These are phyloP conservation scores for Candida smagusa DNA, from an alignment of 1,139 yeast species.

Conservation along the genomic window DNA sequence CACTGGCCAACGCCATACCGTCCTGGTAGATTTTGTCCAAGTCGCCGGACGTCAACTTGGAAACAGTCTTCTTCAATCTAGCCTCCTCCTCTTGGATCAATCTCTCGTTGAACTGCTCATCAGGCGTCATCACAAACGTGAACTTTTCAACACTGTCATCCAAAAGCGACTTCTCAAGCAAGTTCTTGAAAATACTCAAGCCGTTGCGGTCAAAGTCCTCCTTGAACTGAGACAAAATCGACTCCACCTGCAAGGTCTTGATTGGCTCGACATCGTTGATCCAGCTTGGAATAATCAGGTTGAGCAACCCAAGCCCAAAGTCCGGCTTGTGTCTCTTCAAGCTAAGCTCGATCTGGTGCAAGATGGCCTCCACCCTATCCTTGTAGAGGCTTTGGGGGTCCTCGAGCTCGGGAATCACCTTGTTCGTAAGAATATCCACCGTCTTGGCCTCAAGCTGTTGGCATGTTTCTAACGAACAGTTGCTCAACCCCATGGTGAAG, in stretches of 20 bases:
- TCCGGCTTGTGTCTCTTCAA: conserved; percentile 88
- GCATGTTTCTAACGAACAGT: conserved; percentile 53
- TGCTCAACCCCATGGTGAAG: conserved; percentile 84
- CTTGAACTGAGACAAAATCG: conserved; percentile 56
- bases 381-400: conserved; percentile 49
- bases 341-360: conserved; percentile 82
- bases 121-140: conserved; percentile 76
- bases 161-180: conserved; percentile 54
- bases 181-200: conserved; percentile 51
- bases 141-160: conserved; percentile 47
- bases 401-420: conserved; percentile 40
- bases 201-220: conserved; percentile 55
- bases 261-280: conserved; percentile 75
- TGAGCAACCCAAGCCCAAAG: conserved; percentile 79
- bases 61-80: conserved; percentile 46
- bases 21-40: conserved; percentile 55
- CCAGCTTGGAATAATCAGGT: conserved; percentile 79
- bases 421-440: conserved; percentile 31
- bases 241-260: conserved; percentile 62
- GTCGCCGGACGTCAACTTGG: conserved; percentile 52
- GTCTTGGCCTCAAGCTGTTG: conserved; percentile 46
- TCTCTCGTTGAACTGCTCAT: conserved; percentile 46
- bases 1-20: conserved; percentile 56
- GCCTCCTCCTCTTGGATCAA: conserved; percentile 54
- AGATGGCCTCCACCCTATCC: conserved; percentile 72